phyloP scores from a whole-genome alignment of 139 green algal species.

The Trebouxia sp. region DNA sequence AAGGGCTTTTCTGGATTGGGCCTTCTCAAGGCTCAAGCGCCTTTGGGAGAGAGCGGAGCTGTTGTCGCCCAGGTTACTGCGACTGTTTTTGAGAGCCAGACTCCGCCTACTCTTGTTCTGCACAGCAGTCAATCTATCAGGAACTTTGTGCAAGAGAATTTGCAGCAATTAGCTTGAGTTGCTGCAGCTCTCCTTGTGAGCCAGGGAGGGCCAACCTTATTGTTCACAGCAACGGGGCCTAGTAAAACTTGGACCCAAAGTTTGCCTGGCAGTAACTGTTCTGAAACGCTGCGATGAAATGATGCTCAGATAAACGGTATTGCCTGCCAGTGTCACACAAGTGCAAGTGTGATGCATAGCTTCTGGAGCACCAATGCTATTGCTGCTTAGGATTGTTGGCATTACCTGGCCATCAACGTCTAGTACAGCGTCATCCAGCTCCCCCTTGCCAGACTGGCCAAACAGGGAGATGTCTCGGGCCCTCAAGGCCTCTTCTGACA shows the following conservation, averaged over 20 bases:
- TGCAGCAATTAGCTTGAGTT: too few relatives aligned
- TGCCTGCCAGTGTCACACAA: background rate
- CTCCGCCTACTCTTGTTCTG: background rate
- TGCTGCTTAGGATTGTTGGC: too few relatives aligned
- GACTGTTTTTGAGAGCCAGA: background rate
- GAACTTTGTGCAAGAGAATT: too few relatives aligned
- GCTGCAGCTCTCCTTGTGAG: too few relatives aligned
- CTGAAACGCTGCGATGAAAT: background rate
- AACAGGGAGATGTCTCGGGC: background rate
- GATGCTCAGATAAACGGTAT: background rate
- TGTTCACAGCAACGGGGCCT: too few relatives aligned
- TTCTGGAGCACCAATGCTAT: too few relatives aligned
- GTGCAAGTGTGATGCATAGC: too few relatives aligned
- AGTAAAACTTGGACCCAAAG: too few relatives aligned
- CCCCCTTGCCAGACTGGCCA: background rate
- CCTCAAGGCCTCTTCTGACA: conserved; percentile 12
- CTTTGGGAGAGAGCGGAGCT: background rate
- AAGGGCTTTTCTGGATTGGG: background rate
- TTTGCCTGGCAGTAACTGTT: too few relatives aligned
- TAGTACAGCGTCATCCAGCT: background rate
- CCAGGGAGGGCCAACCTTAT: too few relatives aligned
- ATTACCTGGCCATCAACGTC: background rate
- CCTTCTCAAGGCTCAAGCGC: conserved; percentile 1
- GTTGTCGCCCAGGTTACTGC: background rate
- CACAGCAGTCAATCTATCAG: too few relatives aligned